Conservation (phyloP, 805 yeast genomes). For the Lachancea meyersii region DNA sequence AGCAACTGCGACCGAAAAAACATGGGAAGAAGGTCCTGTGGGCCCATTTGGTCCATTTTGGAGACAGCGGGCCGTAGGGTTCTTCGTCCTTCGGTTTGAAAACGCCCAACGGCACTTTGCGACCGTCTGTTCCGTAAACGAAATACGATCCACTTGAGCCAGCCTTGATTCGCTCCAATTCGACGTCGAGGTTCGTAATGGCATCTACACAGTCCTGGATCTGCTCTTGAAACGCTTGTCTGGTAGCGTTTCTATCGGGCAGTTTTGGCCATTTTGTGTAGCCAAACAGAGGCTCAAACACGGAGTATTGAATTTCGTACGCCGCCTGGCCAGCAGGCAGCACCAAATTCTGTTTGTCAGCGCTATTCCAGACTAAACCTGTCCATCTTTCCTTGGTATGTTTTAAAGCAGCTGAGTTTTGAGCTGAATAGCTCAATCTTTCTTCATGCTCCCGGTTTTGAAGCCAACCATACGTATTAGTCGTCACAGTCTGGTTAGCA, state of each 20-base stretch:
- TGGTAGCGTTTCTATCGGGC: slow-evolving; percentile 30
- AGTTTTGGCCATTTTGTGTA: slow-evolving; percentile 19
- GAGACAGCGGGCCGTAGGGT: slow-evolving; percentile 71
- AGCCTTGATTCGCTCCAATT: slow-evolving; percentile 49
- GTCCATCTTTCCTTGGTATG: slow-evolving; percentile 8
- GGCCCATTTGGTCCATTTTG: slow-evolving; percentile 76
- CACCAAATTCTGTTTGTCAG: slow-evolving; percentile 6
- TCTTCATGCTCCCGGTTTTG: slow-evolving; percentile 17
- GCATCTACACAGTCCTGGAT: slow-evolving; percentile 42
- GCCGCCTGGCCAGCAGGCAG: slow-evolving; percentile 10
- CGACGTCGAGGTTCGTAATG: slow-evolving; percentile 38
- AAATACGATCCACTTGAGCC: slow-evolving; percentile 74
- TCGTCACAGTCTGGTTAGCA: slow-evolving; percentile 12
- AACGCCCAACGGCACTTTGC: slow-evolving; percentile 43
- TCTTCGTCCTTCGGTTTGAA: slow-evolving; percentile 79
- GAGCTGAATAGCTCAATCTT: slow-evolving; percentile 5
- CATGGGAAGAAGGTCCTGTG: slow-evolving; percentile 72
- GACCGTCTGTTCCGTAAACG: slow-evolving; percentile 33
- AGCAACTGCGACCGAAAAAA: slow-evolving; percentile 66
- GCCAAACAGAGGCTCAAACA: slow-evolving; percentile 40
- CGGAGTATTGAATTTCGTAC: slow-evolving; percentile 50
- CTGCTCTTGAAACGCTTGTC: slow-evolving; percentile 16
- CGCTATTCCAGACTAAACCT: slow-evolving; percentile 6
- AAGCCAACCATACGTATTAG: slow-evolving; percentile 22
- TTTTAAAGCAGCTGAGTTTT: slow-evolving; percentile 6